A percentile compares a stretch with the other conserved stretches of the same genome.
Evolutionary conservation across 257 asterid species (phyloP).

Genomic region (Avicennia marina): DNA sequence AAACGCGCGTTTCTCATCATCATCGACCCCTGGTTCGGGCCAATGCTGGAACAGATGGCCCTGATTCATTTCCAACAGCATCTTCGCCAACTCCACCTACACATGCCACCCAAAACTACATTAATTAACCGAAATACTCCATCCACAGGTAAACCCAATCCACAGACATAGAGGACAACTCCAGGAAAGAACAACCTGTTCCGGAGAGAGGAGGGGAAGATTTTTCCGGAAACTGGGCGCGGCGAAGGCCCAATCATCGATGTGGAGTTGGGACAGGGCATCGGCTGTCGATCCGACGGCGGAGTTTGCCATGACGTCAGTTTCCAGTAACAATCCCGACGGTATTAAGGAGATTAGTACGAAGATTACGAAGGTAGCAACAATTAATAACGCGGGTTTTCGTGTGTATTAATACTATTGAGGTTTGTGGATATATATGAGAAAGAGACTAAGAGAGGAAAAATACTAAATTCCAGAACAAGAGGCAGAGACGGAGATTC

Average conservation of each 20-base stretch:
- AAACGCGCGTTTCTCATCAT: slow-evolving; percentile 60
- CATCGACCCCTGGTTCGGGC: slow-evolving; percentile 84
- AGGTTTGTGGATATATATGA: too few relatives aligned
- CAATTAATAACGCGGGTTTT: too few relatives aligned
- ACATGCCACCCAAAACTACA: slow-evolving; percentile 7
- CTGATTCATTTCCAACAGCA: slow-evolving; percentile 66
- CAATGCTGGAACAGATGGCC: slow-evolving; percentile 79
- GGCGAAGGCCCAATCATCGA: slow-evolving; percentile 42
- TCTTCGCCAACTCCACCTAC: slow-evolving; percentile 80
- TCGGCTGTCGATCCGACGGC: slow-evolving; percentile 38
- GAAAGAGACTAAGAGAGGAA: too few relatives aligned
- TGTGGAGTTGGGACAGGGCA: slow-evolving; percentile 37
- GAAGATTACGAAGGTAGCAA: slow-evolving; percentile 9
- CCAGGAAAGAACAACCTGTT: slow-evolving; percentile 38
- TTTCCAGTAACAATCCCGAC: slow-evolving; percentile 21
- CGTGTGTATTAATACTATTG: too few relatives aligned
- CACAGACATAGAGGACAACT: neutral
- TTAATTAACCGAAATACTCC: neutral
- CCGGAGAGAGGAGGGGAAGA: slow-evolving; percentile 53
- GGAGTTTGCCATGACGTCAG: slow-evolving; percentile 36
- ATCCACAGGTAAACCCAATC: neutral
- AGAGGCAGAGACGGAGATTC: too few relatives aligned
- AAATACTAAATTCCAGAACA: too few relatives aligned
- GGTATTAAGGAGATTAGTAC: slow-evolving; percentile 3
- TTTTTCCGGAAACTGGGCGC: slow-evolving; percentile 66